Base-by-base conservation (phyloP, 73 alveolate genomes). In the Urostyla sp. region DNA sequence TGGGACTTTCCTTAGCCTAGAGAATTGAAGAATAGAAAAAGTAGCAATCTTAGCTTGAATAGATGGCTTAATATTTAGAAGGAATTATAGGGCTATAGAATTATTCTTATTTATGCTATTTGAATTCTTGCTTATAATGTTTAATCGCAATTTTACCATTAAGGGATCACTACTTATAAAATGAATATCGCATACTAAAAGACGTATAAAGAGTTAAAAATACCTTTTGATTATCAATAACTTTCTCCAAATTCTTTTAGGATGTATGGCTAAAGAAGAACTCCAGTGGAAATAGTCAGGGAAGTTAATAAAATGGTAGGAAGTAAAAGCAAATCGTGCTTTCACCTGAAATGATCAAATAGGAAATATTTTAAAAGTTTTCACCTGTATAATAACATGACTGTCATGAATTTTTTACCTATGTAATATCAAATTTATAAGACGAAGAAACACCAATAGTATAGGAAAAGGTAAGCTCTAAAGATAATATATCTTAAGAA, bases 331-430 rank as follows among this genome's bases (percentile, higher is more conserved):
- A 69, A 69, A 53, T 15, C 48, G 37, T 24, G 20, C 52, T 69
- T 0, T 48, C 83, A 5, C 83, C 83, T 4, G 83, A 69, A 21
- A 26, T 46, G 31, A 46, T 69, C 5, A 69, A 69, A 46, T 6
- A 40, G 27, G 83, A 69, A 23, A 69, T 69, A 24, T 38, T 48
- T 6, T 46, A 69, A 46, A 63, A 66, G 37, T 80, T 80, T 51
- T 43, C 79, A 10, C 90, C 90, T 4, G 78, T 80, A 4, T 52
- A 26, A 23, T 40, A 80, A 52, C 90, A 80, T 66, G 90, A 80
- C 55, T 67, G 80, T 31, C 90, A 80, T 67, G 90, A 80, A 53
- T 80, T 80, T 57, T 66, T 80, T 38, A 50, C 78, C 26, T 66
- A 80, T 40, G 21, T 80, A 20, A 35, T 80, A 67, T 59, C 90